These are phyloP conservation scores for Hyparrhenia diplandra DNA, from an alignment of 176 grass and related monocot species.

Conservation along the genomic window DNA sequence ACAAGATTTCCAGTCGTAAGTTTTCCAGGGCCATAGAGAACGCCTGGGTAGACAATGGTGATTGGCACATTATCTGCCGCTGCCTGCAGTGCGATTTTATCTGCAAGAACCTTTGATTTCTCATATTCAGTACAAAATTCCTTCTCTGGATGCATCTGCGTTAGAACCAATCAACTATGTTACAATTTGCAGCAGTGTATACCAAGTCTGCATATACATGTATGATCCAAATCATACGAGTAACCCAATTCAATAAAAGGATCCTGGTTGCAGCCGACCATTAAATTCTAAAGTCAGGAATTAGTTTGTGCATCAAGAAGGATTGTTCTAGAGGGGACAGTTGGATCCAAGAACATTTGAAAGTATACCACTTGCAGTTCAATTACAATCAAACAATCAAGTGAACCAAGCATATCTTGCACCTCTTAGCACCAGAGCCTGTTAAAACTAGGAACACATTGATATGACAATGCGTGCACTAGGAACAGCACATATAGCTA, in stretches of 20 bases:
- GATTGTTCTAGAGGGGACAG: neutral
- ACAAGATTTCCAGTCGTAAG: constrained; percentile 86
- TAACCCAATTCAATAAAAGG: neutral
- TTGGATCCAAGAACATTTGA: neutral
- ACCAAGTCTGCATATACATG: neutral
- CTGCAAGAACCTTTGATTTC: constrained; percentile 82
- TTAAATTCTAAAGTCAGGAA: neutral
- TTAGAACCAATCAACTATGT: constrained; percentile 5
- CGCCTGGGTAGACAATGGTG: constrained; percentile 75
- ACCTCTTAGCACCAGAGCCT: neutral
- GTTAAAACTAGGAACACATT: neutral
- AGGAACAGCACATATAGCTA: neutral
- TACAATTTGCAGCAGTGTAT: neutral
- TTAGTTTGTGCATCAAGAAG: neutral
- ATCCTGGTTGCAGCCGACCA: neutral
- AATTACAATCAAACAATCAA: neutral
- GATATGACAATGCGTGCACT: neutral
- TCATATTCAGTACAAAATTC: constrained; percentile 93
- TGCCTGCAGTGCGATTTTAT: constrained; percentile 77
- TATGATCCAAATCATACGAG: neutral
- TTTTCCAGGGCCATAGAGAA: constrained; percentile 85
- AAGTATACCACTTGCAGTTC: neutral
- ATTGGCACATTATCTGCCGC: constrained; percentile 68
- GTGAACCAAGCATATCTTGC: neutral
- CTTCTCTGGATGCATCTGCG: constrained; percentile 72